Evolutionary conservation across 345 rosid species (phyloP).

Genomic region (Eucalyptus viminalis): DNA sequence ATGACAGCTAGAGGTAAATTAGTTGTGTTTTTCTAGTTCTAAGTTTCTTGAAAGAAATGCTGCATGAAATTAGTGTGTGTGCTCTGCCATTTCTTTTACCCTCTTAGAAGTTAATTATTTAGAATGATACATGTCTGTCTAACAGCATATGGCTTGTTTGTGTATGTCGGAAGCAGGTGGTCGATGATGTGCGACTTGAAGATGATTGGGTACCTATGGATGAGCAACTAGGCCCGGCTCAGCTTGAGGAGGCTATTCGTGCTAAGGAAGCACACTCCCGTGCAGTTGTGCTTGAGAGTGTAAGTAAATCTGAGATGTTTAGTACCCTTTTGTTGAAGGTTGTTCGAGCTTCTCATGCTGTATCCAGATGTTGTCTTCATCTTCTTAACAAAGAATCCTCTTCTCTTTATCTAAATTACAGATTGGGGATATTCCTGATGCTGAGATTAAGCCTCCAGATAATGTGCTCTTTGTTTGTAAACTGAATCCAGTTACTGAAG

Average conservation of each 20-base stretch:
- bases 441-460: conserved; percentile 89
- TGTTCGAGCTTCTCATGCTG: background rate
- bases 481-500: conserved; percentile 96
- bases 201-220: conserved; percentile 99
- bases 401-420: conserved; percentile 5
- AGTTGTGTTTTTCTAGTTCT: background rate
- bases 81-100: background rate
- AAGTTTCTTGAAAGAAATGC: background rate
- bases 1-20: background rate
- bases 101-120: background rate
- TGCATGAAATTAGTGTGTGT: background rate
- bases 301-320: conserved; percentile 17
- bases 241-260: conserved; percentile 74
- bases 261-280: conserved; percentile 81
- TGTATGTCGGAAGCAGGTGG: conserved; percentile 24
- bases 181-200: conserved; percentile 81
- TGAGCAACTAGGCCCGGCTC: conserved; percentile 51
- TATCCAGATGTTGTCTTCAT: background rate
- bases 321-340: background rate
- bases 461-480: conserved; percentile 95
- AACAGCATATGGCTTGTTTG: background rate
- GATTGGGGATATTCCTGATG: conserved; percentile 74
- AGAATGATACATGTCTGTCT: background rate
- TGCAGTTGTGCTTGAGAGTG: conserved; percentile 96
- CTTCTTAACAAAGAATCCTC: background rate